Evolutionary conservation across 176 grass and related monocot genomes (phyloP), one percentile per base, ranked within the genome.

Genomic region (Oropetium thomaeum): DNA sequence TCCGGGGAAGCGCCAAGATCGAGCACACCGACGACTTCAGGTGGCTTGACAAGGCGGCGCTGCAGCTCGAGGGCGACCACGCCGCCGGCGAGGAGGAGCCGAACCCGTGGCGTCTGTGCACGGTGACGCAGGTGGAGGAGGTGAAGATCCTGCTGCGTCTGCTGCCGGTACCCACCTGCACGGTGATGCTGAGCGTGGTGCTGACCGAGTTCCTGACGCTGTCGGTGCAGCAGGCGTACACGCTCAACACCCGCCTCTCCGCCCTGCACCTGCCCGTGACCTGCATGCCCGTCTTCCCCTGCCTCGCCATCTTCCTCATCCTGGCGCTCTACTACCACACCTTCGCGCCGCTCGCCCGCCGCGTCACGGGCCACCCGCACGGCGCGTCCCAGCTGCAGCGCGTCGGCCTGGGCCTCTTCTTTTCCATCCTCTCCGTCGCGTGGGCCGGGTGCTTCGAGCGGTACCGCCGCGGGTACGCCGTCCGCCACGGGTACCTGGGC

Each of bases 231-330:
- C 94, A 97, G 83, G 94, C 86, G 0, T 97, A 97, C 80, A 93
- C 94, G 28, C 76, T 97, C 83, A 97, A 97, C 90, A 97, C 88
- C 7, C 15, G 57, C 15, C 55, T 92, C 19, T 79, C 85, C 25
- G 47, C 61, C 58, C 67, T 92, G 22, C 88, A 78, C 68, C 90
- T 97, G 9, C 94, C 94, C 0, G 88, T 97, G 10, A 85, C 88
- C 16, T 97, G 94, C 90, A 97, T 97, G 94, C 94, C 94, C n/a
- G 88, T 97, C 1, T 97, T 97, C 82, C 90, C 94, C 63, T 80
- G 90, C 63, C 81, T 93, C 33, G 90, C 83, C 65, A 93, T 97
- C 55, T 93, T 97, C 81, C 74, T 97, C 54, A 65, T 97, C 82
- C 86, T 97, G 3, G 90, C 88, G 3, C 65, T 97, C 71, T 97